Evolutionary conservation across 2,329 filamentous ascomycete genomes (phyloP).

Genomic region (Plenodomus tracheiphilus): DNA sequence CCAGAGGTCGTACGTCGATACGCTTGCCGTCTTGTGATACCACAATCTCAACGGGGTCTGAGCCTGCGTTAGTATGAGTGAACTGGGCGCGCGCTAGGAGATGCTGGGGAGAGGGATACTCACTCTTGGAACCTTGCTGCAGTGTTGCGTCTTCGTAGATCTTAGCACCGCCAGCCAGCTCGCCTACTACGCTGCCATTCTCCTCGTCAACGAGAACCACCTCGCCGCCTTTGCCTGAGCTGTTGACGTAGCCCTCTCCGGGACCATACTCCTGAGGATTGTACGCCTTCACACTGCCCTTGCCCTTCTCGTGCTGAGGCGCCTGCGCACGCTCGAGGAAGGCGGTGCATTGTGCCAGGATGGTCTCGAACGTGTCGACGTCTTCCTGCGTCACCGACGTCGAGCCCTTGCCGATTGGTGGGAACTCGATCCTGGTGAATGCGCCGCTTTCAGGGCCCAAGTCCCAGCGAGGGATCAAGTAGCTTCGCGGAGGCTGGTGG

Average conservation of each 20-base stretch:
- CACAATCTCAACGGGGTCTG: slow-evolving; percentile 79
- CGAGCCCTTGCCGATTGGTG: slow-evolving; percentile 67
- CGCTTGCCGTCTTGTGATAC: slow-evolving; percentile 70
- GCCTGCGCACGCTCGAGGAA: slow-evolving; percentile 80
- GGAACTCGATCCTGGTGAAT: slow-evolving; percentile 93
- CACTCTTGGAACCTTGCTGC: slow-evolving; percentile 89
- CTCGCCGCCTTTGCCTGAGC: slow-evolving; percentile 59
- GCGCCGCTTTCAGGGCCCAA: slow-evolving; percentile 83
- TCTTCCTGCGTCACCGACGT: slow-evolving; percentile 79
- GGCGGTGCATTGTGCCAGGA: slow-evolving; percentile 94
- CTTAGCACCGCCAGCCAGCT: slow-evolving; percentile 80
- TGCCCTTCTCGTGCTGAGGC: slow-evolving; percentile 54
- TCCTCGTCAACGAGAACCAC: slow-evolving; percentile 95
- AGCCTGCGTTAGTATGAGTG: slow-evolving; percentile 27
- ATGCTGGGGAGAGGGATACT: slow-evolving; percentile 25
- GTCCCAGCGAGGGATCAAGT: slow-evolving; percentile 94
- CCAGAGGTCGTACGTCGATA: slow-evolving; percentile 69
- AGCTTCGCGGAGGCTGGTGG: slow-evolving; percentile 89
- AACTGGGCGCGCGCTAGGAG: slow-evolving; percentile 1
- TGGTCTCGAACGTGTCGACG: slow-evolving; percentile 95
- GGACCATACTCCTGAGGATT: slow-evolving; percentile 81
- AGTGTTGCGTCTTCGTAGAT: slow-evolving; percentile 77
- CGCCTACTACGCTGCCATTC: slow-evolving; percentile 91
- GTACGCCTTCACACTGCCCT: slow-evolving; percentile 56
- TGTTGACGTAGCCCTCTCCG: slow-evolving; percentile 73